Conservation (phyloP, 2,329 filamentous ascomycete species). For the Pleurostoma richardsiae region DNA sequence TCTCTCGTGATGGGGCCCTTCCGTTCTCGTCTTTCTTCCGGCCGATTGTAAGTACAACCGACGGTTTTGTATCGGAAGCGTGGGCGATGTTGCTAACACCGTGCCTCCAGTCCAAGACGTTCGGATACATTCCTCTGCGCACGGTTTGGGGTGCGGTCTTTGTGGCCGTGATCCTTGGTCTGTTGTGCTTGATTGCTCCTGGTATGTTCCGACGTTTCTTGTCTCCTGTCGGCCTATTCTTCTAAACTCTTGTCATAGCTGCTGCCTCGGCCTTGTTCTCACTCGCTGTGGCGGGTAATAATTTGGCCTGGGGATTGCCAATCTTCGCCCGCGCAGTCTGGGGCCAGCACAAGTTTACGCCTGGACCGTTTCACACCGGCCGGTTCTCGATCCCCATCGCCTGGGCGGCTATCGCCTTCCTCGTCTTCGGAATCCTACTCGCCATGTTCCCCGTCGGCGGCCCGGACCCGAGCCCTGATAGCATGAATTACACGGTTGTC, state of each 20-base stretch:
- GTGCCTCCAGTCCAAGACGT: slow-evolving; percentile 30
- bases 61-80: no score
- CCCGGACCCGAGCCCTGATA: slow-evolving; percentile 39
- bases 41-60: slow-evolving; percentile 29
- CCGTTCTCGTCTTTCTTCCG: slow-evolving; percentile 55
- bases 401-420: slow-evolving; percentile 45
- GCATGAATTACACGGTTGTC: slow-evolving; percentile 61
- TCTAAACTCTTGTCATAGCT: slow-evolving; percentile 13
- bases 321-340: slow-evolving; percentile 54
- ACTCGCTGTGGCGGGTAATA: slow-evolving; percentile 54
- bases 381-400: slow-evolving; percentile 46
- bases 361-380: slow-evolving; percentile 56
- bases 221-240: no score
- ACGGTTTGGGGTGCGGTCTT: slow-evolving; percentile 49
- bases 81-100: no score
- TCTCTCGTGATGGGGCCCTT: slow-evolving; percentile 56
- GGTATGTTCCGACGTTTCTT: slow-evolving; percentile 12
- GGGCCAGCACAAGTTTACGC: slow-evolving; percentile 51
- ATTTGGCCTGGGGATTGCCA: slow-evolving; percentile 54
- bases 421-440: slow-evolving; percentile 49
- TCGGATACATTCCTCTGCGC: slow-evolving; percentile 53
- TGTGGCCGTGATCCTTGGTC: slow-evolving; percentile 45
- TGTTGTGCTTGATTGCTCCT: slow-evolving; percentile 52
- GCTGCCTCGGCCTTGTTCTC: slow-evolving; percentile 57
- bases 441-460: slow-evolving; percentile 55